Evolutionary conservation across 78 protist species (phyloP).

Genomic region (Carpediemonas membranifera): DNA sequence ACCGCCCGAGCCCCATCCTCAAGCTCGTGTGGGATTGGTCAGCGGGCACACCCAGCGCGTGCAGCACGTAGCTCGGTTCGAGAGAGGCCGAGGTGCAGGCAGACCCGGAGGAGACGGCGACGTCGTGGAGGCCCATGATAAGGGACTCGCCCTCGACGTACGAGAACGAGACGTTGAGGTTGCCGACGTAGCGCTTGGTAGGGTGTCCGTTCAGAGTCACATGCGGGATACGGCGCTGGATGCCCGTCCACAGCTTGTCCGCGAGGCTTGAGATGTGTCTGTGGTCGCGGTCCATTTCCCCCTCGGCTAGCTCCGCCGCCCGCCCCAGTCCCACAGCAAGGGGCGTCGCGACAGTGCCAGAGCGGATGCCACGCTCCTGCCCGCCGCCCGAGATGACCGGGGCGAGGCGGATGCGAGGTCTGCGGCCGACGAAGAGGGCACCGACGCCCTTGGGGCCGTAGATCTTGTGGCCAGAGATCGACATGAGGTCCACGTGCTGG

Average conservation of each 20-base stretch:
- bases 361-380: background rate
- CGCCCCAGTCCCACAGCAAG: conserved; percentile 72
- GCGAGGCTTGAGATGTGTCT: conserved; percentile 46
- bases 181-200: conserved; percentile 56
- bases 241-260: conserved; percentile 42
- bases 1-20: conserved; percentile 79
- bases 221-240: conserved; percentile 25
- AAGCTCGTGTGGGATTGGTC: conserved; percentile 67
- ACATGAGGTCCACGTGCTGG: conserved; percentile 70
- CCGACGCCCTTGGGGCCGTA: conserved; percentile 81
- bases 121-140: conserved; percentile 78
- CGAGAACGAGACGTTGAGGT: conserved; percentile 84
- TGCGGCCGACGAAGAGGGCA: conserved; percentile 76
- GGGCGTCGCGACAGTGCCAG: background rate
- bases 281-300: conserved; percentile 69
- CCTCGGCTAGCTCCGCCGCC: conserved; percentile 61
- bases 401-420: conserved; percentile 36
- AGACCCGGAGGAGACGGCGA: conserved; percentile 56
- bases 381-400: background rate
- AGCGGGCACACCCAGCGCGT: conserved; percentile 70
- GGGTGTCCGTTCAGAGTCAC: conserved; percentile 42
- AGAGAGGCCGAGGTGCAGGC: background rate
- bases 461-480: conserved; percentile 86
- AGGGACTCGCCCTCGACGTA: conserved; percentile 90
- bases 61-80: conserved; percentile 91